Evolutionary conservation across 257 asterid species (phyloP), one percentile per base, ranked within the genome.

Genomic region (Sherardia arvensis): DNA sequence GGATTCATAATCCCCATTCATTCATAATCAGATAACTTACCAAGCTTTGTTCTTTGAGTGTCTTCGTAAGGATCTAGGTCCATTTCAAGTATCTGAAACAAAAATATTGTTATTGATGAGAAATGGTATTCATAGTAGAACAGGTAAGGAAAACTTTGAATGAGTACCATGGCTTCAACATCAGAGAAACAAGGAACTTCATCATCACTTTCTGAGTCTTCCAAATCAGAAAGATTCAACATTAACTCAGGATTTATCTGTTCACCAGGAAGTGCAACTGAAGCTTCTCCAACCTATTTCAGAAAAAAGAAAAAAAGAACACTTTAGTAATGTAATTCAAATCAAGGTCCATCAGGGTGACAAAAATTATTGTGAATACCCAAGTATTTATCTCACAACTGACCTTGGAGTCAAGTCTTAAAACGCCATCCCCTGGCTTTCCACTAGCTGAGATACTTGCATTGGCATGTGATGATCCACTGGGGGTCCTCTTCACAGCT

Each of bases 181-280:
- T 93, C 99, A 62, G 99, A 93, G 84, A 80, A 87, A 78, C 78
- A 90, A 55, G 99, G 99, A 72, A 87, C 84, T 11, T 90, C 97
- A 43, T 80, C 90, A 64, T 90, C 99, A 68, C 85, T 76, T 69
- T 66, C 80, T 63, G 85, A 81, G 64, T 85, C 95, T 59, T 79
- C 95, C 34, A 61, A 73, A 73, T 85, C 88, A 18, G 92, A 93
- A 28, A 77, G 78, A 14, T 79, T 79, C 49, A 68, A 76, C 63
- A 7, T 64, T 56, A 84, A 59, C 66, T 79, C 90, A 61, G 79
- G 66, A 59, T 60, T 65, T 62, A 79, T 69, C 67, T 47, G 84
- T 59, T 76, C 75, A 47, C 73, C 79, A 27, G 66, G 25, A 60
- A 51, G 74, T 66, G 83, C 66, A 29, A 77, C 59, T 14, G 78